Percentiles rank a stretch among this genome's conserved stretches.
phyloP scores from a whole-genome alignment of 306 rosid species.

The Gynostemma pentaphyllum region DNA sequence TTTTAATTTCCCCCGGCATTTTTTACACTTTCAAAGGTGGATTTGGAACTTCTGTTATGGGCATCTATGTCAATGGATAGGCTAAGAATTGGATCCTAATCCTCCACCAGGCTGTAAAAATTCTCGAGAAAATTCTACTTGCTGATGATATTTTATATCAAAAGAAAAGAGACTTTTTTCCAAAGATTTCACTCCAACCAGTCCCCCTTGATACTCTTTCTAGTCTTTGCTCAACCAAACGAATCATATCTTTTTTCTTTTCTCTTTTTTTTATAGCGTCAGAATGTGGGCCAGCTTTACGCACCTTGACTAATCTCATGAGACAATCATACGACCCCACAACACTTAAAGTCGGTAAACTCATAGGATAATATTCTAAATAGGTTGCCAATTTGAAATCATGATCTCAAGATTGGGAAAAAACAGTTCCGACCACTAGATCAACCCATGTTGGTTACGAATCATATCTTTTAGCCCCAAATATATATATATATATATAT shows the following conservation, averaged over 20 bases:
- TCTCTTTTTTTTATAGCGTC: too few species aligned
- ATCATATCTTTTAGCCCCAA: too few species aligned
- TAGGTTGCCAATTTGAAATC: too few species aligned
- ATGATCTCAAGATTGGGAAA: too few species aligned
- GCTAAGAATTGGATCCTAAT: constrained; percentile 52
- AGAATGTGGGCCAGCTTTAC: too few species aligned
- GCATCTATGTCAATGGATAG: constrained; percentile 21
- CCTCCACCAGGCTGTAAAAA: constrained; percentile 41
- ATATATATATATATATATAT: too few species aligned
- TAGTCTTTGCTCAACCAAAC: constrained; percentile 10
- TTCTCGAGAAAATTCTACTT: constrained; percentile 25
- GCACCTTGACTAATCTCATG: too few species aligned
- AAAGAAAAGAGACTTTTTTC: constrained; percentile 9
- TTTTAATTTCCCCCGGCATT: not conserved
- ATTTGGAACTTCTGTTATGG: constrained; percentile 23
- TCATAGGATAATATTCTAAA: too few species aligned
- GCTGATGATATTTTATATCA: constrained; percentile 14
- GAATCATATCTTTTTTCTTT: constrained; percentile 41
- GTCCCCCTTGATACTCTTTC: constrained; percentile 13
- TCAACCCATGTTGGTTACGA: too few species aligned
- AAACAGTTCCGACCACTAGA: too few species aligned
- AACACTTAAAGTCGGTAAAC: too few species aligned
- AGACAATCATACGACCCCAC: too few species aligned
- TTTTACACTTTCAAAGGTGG: constrained; percentile 8
- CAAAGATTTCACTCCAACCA: constrained; percentile 4